Percentiles rank a stretch among this genome's conserved stretches.
Evolutionary conservation across 2,329 filamentous ascomycete species (phyloP).

Genomic region (Colletotrichum lini): DNA sequence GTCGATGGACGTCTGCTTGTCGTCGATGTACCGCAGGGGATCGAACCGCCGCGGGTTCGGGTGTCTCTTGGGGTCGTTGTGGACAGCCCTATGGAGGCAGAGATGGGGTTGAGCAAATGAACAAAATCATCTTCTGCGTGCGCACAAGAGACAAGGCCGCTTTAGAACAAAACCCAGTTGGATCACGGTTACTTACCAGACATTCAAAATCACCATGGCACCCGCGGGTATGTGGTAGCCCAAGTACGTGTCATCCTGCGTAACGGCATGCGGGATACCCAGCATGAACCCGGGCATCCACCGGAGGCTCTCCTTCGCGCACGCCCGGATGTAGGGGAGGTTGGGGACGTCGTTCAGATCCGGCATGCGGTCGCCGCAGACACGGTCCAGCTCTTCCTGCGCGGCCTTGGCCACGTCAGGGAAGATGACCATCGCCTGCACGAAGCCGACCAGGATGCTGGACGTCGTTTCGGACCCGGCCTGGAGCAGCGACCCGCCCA

Average conservation of each 20-base stretch:
- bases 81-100: conserved; percentile 50
- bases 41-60: conserved; percentile 59
- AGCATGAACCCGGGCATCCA: conserved; percentile 61
- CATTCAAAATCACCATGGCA: conserved; percentile 44
- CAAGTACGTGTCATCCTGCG: conserved; percentile 42
- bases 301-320: conserved; percentile 61
- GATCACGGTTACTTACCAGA: conserved; percentile 43
- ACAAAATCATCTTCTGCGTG: too few species aligned
- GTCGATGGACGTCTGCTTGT: conserved; percentile 42
- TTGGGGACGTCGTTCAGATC: conserved; percentile 56
- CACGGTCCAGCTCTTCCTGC: conserved; percentile 57
- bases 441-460: conserved; percentile 57
- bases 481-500: conserved; percentile 54
- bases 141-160: too few species aligned
- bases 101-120: too few species aligned
- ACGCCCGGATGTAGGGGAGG: conserved; percentile 63
- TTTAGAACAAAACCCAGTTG: too few species aligned
- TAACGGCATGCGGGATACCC: conserved; percentile 54
- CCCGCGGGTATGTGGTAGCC: conserved; percentile 40
- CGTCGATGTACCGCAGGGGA: conserved; percentile 55
- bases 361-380: conserved; percentile 61
- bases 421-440: conserved; percentile 62
- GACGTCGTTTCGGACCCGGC: conserved; percentile 61
- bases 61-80: conserved; percentile 61
- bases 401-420: conserved; percentile 58